Conservation (phyloP, 140 eudicot species). For the Bidens hawaiensis region DNA sequence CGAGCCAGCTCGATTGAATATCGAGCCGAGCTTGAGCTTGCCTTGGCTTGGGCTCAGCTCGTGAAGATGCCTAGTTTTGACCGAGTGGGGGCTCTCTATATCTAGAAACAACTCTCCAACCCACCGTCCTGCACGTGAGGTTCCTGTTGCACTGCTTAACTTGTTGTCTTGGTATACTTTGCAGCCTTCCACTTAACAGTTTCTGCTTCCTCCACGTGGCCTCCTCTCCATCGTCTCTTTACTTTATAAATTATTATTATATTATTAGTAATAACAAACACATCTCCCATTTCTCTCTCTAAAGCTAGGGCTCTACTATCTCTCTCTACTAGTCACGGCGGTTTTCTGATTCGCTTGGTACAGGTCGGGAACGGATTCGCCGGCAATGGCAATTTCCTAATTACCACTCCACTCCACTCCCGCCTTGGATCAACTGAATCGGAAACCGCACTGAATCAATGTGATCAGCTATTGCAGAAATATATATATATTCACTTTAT, state of each 20-base stretch:
- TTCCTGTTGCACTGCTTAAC: conserved; percentile 29
- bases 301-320: too few relatives aligned
- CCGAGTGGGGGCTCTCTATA: conserved; percentile 20
- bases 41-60: too few relatives aligned
- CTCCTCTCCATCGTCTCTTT: conserved; percentile 25
- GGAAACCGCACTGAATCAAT: conserved; percentile 48
- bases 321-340: conserved; percentile 36
- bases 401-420: too few relatives aligned
- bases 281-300: background rate
- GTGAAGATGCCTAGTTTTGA: too few relatives aligned
- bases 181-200: background rate
- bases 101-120: conserved; percentile 16
- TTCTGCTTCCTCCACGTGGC: conserved; percentile 34
- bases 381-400: background rate
- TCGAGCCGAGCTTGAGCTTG: too few relatives aligned
- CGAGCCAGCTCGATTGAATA: too few relatives aligned
- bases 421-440: conserved; percentile 99
- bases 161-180: conserved; percentile 3
- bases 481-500: conserved; percentile 9
- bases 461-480: background rate
- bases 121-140: conserved; percentile 20
- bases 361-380: conserved; percentile 91
- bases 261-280: too few relatives aligned
- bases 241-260: conserved; percentile 43
- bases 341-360: conserved; percentile 98